phyloP scores from a whole-genome alignment of 2,329 filamentous ascomycete species.

The Lachnellula cervina region DNA sequence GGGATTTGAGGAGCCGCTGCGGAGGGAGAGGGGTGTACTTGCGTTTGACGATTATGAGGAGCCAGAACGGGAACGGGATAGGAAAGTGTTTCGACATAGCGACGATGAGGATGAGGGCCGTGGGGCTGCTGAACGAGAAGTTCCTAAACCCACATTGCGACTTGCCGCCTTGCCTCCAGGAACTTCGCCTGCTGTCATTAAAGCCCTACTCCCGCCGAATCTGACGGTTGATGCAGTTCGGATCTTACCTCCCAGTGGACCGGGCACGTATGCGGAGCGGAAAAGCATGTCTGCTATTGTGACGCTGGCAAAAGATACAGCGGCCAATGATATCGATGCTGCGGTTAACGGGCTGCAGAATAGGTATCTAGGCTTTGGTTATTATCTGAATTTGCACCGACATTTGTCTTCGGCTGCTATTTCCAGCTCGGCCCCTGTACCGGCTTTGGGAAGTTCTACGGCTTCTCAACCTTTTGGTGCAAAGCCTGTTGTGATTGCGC shows the following conservation, averaged over 20 bases:
- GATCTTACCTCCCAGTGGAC: constrained; percentile 53
- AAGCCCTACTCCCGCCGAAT: constrained; percentile 52
- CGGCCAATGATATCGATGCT: constrained; percentile 76
- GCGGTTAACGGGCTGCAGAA: constrained; percentile 76
- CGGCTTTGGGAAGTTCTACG: constrained; percentile 32
- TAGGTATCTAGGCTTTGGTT: constrained; percentile 78
- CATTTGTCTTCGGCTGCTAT: constrained; percentile 75
- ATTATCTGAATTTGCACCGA: constrained; percentile 72
- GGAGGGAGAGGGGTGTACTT: constrained; percentile 29
- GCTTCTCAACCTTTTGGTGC: constrained; percentile 73
- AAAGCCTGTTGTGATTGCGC: constrained; percentile 49
- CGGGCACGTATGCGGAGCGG: constrained; percentile 52
- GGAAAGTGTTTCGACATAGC: constrained; percentile 25
- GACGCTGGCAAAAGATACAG: constrained; percentile 73
- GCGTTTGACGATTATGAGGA: constrained; percentile 32
- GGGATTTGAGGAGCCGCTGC: constrained; percentile 40
- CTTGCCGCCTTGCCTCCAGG: constrained; percentile 57
- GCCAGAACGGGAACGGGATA: constrained; percentile 16
- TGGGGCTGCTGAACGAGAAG: constrained; percentile 36
- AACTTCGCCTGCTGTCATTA: constrained; percentile 55
- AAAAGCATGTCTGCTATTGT: constrained; percentile 75
- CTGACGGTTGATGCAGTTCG: constrained; percentile 69
- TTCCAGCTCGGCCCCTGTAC: constrained; percentile 44
- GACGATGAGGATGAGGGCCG: constrained; percentile 39
- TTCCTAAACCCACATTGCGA: constrained; percentile 58